Evolutionary conservation across 352 stramenopile genomes (phyloP).

Genomic region (Peronospora tabacina): DNA sequence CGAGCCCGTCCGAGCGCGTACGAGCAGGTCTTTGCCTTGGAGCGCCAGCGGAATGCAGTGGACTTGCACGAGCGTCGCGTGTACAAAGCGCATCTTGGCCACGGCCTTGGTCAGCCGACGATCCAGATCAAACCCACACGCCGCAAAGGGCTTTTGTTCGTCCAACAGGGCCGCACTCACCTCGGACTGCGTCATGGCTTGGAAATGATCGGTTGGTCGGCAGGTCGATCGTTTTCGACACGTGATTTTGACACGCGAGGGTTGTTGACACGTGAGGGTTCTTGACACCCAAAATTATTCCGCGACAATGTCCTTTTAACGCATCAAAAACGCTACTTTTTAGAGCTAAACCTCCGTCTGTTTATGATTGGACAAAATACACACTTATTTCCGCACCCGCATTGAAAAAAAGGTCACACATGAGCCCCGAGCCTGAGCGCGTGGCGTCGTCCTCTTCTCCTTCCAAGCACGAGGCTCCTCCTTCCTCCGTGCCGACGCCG

Average conservation of each 20-base stretch:
- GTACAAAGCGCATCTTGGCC: constrained; percentile 89
- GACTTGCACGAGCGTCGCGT: constrained; percentile 92
- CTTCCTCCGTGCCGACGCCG: constrained; percentile 20
- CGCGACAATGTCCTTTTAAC: no score
- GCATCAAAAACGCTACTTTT: not conserved
- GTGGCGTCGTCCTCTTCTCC: constrained; percentile 24
- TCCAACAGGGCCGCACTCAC: constrained; percentile 73
- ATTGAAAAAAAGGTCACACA: not conserved
- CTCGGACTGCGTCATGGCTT: constrained; percentile 25
- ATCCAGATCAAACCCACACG: constrained; percentile 88
- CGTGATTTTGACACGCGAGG: not conserved
- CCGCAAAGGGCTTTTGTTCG: constrained; percentile 65
- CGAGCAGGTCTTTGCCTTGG: constrained; percentile 90
- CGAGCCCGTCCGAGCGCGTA: constrained; percentile 88
- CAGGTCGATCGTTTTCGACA: constrained; percentile 5
- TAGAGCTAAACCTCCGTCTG: not conserved
- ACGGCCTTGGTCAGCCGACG: constrained; percentile 88
- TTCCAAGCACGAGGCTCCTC: constrained; percentile 8
- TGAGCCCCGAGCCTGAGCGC: constrained; percentile 16
- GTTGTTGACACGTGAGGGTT: no score
- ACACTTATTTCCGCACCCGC: not conserved
- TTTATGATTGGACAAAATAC: not conserved
- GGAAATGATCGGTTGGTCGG: constrained; percentile 16
- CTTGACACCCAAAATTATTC: not conserved
- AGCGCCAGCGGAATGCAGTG: constrained; percentile 91